A percentile compares a stretch with the other conserved stretches of the same genome.
Conservation (phyloP, 1,284 basidiomycete genomes). For the Polyporus tsugae region DNA sequence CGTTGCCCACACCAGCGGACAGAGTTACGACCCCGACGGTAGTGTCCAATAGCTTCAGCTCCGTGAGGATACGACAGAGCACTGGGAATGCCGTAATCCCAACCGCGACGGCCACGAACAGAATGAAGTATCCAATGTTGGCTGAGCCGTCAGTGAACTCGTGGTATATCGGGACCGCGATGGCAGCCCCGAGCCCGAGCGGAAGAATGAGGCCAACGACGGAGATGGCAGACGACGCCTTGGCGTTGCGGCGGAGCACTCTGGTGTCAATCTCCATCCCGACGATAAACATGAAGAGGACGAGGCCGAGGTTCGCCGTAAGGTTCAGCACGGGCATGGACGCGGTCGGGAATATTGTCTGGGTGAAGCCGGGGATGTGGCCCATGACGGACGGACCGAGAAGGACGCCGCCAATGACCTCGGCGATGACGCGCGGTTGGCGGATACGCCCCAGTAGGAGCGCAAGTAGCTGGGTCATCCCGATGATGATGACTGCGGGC, state of each 20-base stretch:
- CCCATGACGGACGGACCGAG: conserved; percentile 62
- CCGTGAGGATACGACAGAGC: conserved; percentile 67
- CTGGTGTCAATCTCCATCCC: conserved; percentile 70
- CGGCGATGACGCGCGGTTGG: conserved; percentile 89
- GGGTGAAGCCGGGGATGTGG: conserved; percentile 75
- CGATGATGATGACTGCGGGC: conserved; percentile 20
- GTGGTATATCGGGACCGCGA: conserved; percentile 71
- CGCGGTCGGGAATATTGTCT: conserved; percentile 76
- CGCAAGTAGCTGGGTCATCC: conserved; percentile 76
- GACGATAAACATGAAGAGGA: conserved; percentile 91
- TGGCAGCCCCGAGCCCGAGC: conserved; percentile 70
- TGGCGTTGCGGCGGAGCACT: conserved; percentile 59
- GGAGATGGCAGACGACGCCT: conserved; percentile 56
- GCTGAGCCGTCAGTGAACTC: conserved; percentile 60
- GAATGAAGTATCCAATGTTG: conserved; percentile 72
- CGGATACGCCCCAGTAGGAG: conserved; percentile 70
- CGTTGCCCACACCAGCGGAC: conserved; percentile 77
- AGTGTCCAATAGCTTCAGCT: conserved; percentile 59
- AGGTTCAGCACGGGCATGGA: conserved; percentile 83
- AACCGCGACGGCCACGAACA: conserved; percentile 74
- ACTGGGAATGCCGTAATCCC: conserved; percentile 74
- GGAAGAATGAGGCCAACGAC: conserved; percentile 67
- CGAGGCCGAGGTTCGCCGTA: conserved; percentile 88
- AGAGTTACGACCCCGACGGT: conserved; percentile 74
- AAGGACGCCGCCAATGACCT: conserved; percentile 87